These are phyloP conservation scores for Pichia exigua DNA, from an alignment of 805 yeast species.

Conservation along the genomic window DNA sequence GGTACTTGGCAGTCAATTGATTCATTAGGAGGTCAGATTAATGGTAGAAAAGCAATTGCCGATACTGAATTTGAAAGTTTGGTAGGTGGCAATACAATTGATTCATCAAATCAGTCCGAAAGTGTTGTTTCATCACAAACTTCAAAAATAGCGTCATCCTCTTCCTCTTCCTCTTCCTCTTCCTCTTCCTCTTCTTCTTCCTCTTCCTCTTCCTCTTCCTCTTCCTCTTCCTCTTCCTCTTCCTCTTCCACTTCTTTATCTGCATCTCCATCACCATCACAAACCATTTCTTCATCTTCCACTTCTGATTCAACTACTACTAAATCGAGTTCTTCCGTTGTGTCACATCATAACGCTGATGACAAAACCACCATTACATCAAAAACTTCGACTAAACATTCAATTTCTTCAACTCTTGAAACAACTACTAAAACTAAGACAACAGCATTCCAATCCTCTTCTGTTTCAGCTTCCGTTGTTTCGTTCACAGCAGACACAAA, in stretches of 20 bases:
- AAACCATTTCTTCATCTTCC: slow-evolving; percentile 1
- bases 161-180: slow-evolving; percentile 11
- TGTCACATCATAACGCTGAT: too few species aligned
- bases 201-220: slow-evolving; percentile 10
- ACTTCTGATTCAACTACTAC: neutral
- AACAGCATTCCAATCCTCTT: neutral
- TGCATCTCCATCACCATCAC: neutral
- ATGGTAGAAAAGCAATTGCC: slow-evolving; percentile 50
- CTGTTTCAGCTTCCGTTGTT: neutral
- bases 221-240: slow-evolving; percentile 12
- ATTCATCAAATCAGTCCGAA: neutral
- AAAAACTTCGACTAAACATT: neutral
- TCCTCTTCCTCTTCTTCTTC: slow-evolving; percentile 12
- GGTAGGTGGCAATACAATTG: slow-evolving; percentile 20
- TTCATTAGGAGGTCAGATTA: slow-evolving; percentile 49
- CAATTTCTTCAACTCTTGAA: neutral
- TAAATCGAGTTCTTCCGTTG: neutral
- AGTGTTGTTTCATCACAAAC: slow-evolving; percentile 9
- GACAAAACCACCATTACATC: neutral
- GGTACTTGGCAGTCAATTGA: slow-evolving; percentile 57
- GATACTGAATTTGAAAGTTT: slow-evolving; percentile 34
- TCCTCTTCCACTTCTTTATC: slow-evolving; percentile 10
- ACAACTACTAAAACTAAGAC: neutral
- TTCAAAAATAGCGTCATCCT: neutral
- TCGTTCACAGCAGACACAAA: neutral